These are phyloP conservation scores for Populus hybrid DNA, from an alignment of 441 rosid genomes.

Conservation along the genomic window DNA sequence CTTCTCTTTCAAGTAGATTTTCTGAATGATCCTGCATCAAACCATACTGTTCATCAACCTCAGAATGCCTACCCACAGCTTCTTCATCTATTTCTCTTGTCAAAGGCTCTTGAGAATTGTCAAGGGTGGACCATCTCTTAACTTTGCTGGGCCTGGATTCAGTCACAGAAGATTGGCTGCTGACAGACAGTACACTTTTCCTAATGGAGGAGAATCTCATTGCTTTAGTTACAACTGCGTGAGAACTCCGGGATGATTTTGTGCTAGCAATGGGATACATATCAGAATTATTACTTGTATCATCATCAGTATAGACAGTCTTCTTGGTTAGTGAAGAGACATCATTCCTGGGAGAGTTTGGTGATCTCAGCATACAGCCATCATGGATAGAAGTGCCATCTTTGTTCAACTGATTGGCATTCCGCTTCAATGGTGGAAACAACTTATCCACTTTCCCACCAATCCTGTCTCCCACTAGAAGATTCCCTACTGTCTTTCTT, in stretches of 20 bases:
- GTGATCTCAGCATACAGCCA: conserved; percentile 21
- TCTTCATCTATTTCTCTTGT: conserved; percentile 38
- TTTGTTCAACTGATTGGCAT: conserved; percentile 27
- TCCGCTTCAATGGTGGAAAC: conserved; percentile 28
- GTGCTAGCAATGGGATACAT: conserved; percentile 22
- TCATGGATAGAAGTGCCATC: conserved; percentile 21
- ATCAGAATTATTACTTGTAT: conserved; percentile 18
- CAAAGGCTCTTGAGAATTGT: conserved; percentile 33
- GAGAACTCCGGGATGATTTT: conserved; percentile 25
- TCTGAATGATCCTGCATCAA: conserved; percentile 32
- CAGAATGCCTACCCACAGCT: conserved; percentile 35
- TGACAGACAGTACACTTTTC: conserved; percentile 34
- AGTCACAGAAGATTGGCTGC: conserved; percentile 27
- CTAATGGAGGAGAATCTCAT: conserved; percentile 32
- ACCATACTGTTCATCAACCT: conserved; percentile 38
- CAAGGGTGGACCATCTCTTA: conserved; percentile 28
- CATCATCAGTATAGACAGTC: conserved; percentile 21
- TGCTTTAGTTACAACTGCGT: conserved; percentile 16
- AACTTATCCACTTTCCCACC: conserved; percentile 30
- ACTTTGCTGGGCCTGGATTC: conserved; percentile 29
- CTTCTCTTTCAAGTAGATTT: conserved; percentile 36
- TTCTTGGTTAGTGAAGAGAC: conserved; percentile 28
- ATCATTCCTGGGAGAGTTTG: conserved; percentile 28
- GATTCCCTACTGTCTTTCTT: conserved; percentile 44
- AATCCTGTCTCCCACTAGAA: conserved; percentile 30